phyloP scores from a whole-genome alignment of 2,329 filamentous ascomycete genomes.

The Trichoderma oligosporum region DNA sequence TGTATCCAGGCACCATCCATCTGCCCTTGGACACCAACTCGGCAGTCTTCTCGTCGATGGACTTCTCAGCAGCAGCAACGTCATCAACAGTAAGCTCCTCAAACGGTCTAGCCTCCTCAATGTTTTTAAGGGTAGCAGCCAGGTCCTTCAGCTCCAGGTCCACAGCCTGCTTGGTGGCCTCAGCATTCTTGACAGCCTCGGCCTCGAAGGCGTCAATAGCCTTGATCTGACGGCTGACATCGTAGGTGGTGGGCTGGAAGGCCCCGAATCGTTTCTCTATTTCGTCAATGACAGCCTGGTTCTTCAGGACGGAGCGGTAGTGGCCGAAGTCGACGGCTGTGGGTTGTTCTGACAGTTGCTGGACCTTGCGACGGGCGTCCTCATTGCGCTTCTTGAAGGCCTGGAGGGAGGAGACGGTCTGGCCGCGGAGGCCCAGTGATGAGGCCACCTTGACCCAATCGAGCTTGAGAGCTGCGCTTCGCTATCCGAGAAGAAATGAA shows the following conservation, averaged over 20 bases:
- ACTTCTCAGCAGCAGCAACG: constrained; percentile 86
- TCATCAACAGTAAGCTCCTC: constrained; percentile 98
- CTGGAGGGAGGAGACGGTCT: constrained; percentile 85
- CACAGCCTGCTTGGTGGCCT: constrained; percentile 94
- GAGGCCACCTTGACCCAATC: constrained; percentile 95
- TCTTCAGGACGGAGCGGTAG: constrained; percentile 92
- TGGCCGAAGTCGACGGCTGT: constrained; percentile 87
- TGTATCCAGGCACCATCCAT: constrained; percentile 98
- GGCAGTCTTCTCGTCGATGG: constrained; percentile 94
- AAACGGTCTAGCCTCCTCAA: constrained; percentile 91
- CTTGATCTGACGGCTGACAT: constrained; percentile 91
- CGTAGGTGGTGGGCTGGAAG: constrained; percentile 92
- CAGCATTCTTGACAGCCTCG: constrained; percentile 92
- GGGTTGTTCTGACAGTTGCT: constrained; percentile 75
- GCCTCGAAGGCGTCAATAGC: constrained; percentile 97
- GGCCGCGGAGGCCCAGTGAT: constrained; percentile 93
- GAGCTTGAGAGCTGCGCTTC: constrained; percentile 97
- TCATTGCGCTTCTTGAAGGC: constrained; percentile 99
- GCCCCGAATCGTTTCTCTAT: constrained; percentile 91
- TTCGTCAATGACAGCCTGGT: constrained; percentile 91
- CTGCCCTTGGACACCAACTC: constrained; percentile 95
- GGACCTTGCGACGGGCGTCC: constrained; percentile 91
- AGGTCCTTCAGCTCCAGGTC: constrained; percentile 92
- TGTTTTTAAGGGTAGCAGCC: constrained; percentile 93
- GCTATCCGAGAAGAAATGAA: constrained; percentile 53